phyloP scores from a whole-genome alignment of 371 early-diverging fungal species.

The Sporodiniella umbellata region DNA sequence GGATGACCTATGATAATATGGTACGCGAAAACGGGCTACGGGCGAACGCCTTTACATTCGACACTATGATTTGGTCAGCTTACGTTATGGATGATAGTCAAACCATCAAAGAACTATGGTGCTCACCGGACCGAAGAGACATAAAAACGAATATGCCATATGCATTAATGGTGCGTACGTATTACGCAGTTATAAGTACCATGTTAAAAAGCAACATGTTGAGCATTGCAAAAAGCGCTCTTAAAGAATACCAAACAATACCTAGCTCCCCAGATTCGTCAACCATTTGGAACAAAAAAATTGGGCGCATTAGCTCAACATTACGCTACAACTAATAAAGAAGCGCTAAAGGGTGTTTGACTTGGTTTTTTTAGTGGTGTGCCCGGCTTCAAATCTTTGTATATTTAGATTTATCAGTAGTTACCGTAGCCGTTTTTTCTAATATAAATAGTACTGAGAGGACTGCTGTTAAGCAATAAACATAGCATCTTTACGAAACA shows the following conservation, averaged over 20 bases:
- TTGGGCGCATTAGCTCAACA: constrained; percentile 7
- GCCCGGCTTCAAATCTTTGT: no score
- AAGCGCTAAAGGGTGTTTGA: neutral
- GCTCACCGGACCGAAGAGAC: constrained; percentile 2
- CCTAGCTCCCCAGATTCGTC: constrained; percentile 7
- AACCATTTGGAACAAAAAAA: constrained; percentile 14
- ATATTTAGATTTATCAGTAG: no score
- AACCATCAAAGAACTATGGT: constrained; percentile 13
- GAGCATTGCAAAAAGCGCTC: constrained; percentile 10
- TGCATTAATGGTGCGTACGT: constrained; percentile 16
- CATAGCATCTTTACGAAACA: no score
- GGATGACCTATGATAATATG: constrained; percentile 29
- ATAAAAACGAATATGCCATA: neutral
- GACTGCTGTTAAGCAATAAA: no score
- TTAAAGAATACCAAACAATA: constrained; percentile 9
- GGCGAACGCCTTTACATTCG: constrained; percentile 22
- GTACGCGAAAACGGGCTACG: neutral
- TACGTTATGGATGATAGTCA: constrained; percentile 15
- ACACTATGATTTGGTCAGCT: constrained; percentile 30
- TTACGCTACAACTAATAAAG: neutral
- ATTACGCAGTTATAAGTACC: constrained; percentile 24
- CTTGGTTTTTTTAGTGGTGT: no score
- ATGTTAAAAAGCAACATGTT: constrained; percentile 14
- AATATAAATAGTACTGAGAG: no score
- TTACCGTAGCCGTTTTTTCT: no score